Evolutionary conservation across 352 stramenopile species (phyloP).

Genomic region (Phytophthora fragariaefolia): DNA sequence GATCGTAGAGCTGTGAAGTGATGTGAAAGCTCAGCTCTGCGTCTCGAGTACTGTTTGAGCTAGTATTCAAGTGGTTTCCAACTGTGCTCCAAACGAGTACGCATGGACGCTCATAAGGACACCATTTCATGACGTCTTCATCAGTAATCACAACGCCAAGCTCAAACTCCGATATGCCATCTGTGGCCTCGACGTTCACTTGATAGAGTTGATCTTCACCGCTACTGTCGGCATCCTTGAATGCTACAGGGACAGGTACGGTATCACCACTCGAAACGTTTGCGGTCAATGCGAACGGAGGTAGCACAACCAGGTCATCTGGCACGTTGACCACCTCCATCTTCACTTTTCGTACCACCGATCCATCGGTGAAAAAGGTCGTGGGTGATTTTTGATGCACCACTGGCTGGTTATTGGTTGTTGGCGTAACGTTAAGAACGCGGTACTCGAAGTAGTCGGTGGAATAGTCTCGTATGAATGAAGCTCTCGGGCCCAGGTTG

Average conservation of each 20-base stretch:
- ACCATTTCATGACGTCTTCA: conserved; percentile 61
- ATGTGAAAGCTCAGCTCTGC: conserved; percentile 36
- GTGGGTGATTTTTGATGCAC: conserved; percentile 19
- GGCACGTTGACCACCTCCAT: conserved; percentile 60
- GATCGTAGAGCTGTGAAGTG: conserved; percentile 46
- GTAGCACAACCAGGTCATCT: conserved; percentile 54
- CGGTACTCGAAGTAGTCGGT: conserved; percentile 52
- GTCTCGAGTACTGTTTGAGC: conserved; percentile 20
- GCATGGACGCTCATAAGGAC: conserved; percentile 58
- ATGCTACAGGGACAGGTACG: conserved; percentile 49
- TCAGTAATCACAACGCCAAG: conserved; percentile 55
- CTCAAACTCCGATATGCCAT: conserved; percentile 44
- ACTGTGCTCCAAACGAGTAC: conserved; percentile 44
- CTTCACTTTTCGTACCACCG: conserved; percentile 39
- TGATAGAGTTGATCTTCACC: conserved; percentile 43
- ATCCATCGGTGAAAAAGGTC: conserved; percentile 19
- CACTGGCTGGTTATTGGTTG: conserved; percentile 12
- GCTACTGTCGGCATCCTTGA: conserved; percentile 60
- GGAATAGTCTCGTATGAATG: not conserved
- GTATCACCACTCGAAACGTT: conserved; percentile 27
- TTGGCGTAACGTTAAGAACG: conserved; percentile 11
- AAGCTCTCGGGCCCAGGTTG: conserved; percentile 32
- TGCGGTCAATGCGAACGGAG: conserved; percentile 46
- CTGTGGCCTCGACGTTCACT: conserved; percentile 48
- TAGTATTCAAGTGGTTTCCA: conserved; percentile 32